phyloP scores from a whole-genome alignment of 805 yeast genomes.

The Isabelozyma gotoi region DNA sequence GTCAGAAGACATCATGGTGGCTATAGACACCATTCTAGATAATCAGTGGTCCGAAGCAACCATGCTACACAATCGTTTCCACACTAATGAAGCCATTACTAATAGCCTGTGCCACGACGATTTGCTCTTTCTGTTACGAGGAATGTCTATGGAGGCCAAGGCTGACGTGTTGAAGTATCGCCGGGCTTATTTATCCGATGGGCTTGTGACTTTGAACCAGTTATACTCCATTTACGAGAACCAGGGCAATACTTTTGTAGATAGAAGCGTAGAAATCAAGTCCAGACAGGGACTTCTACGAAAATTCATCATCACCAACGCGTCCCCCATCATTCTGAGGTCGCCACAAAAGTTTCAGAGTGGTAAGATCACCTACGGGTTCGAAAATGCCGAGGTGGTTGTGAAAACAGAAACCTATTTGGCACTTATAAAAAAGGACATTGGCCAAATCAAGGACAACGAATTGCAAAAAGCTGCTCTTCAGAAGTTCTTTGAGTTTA shows the following conservation, averaged over 20 bases:
- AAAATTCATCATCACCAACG: slow-evolving; percentile 41
- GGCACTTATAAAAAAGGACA: slow-evolving; percentile 13
- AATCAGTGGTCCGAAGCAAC: slow-evolving; percentile 42
- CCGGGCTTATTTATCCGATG: slow-evolving; percentile 32
- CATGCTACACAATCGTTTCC: slow-evolving; percentile 22
- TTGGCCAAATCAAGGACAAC: slow-evolving; percentile 7
- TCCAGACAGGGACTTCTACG: slow-evolving; percentile 36
- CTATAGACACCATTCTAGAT: slow-evolving; percentile 28
- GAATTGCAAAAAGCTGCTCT: slow-evolving; percentile 12
- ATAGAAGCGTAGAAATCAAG: slow-evolving; percentile 39
- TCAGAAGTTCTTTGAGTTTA: slow-evolving; percentile 19
- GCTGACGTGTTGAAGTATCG: slow-evolving; percentile 39
- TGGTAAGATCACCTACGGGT: slow-evolving; percentile 42
- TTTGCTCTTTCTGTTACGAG: slow-evolving; percentile 31
- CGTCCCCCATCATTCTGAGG: slow-evolving; percentile 45
- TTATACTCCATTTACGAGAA: slow-evolving; percentile 47
- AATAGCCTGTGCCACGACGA: slow-evolving; percentile 17
- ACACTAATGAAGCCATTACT: slow-evolving; percentile 7
- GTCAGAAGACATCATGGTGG: slow-evolving; percentile 28
- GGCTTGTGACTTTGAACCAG: slow-evolving; percentile 45
- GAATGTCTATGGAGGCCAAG: slow-evolving; percentile 31
- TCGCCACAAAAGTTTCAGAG: slow-evolving; percentile 26
- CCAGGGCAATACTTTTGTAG: slow-evolving; percentile 51
- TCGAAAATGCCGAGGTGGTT: slow-evolving; percentile 41
- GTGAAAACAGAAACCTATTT: slow-evolving; percentile 24